Conservation (phyloP, 2,329 filamentous ascomycete species). For the Botrytis hyacinthi region DNA sequence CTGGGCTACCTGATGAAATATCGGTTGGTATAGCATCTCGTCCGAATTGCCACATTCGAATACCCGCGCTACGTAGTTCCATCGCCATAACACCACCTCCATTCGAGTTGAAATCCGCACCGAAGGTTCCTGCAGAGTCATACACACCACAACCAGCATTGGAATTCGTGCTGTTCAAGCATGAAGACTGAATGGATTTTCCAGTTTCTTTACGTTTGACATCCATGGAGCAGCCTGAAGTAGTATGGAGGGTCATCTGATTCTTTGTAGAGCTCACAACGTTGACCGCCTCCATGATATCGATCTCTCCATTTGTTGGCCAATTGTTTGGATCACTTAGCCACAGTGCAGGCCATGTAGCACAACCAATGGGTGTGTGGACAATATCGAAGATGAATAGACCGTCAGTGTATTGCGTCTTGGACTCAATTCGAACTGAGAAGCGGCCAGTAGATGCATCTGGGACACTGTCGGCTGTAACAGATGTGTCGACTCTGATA, state of each 20-base stretch:
- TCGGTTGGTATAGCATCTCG: slow-evolving; percentile 46
- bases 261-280: slow-evolving; percentile 39
- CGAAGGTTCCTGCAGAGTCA: slow-evolving; percentile 47
- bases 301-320: slow-evolving; percentile 61
- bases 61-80: slow-evolving; percentile 46
- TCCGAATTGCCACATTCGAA: slow-evolving; percentile 53
- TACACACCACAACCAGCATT: slow-evolving; percentile 45
- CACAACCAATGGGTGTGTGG: slow-evolving; percentile 58
- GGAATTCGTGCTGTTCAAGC: slow-evolving; percentile 42
- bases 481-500: slow-evolving; percentile 59
- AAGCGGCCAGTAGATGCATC: slow-evolving; percentile 46
- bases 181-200: slow-evolving; percentile 46
- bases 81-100: slow-evolving; percentile 51
- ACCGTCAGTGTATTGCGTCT: slow-evolving; percentile 51
- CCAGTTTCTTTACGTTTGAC: slow-evolving; percentile 49
- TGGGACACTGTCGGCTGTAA: slow-evolving; percentile 53
- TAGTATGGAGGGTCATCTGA: slow-evolving; percentile 51
- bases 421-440: slow-evolving; percentile 56
- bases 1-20: slow-evolving; percentile 44
- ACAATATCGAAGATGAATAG: slow-evolving; percentile 57
- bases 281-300: slow-evolving; percentile 53
- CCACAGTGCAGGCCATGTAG: slow-evolving; percentile 60
- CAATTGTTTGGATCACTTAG: slow-evolving; percentile 57
- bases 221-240: slow-evolving; percentile 43
- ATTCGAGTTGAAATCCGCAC: slow-evolving; percentile 51